Evolutionary conservation across 768 basidiomycete species (phyloP).

Genomic region (Suillus brevipes): DNA sequence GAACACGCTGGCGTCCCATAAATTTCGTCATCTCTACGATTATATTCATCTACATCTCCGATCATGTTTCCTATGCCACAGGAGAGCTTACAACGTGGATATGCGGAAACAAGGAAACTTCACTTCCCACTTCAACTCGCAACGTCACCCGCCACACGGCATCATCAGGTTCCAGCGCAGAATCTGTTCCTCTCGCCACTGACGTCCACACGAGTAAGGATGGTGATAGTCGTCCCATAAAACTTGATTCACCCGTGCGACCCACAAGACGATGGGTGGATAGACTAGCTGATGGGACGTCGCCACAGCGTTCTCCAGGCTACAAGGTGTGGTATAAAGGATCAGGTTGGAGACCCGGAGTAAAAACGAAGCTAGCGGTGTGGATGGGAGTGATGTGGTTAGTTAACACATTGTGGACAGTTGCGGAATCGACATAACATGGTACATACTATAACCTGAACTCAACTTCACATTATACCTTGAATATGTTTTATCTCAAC

Average conservation of each 20-base stretch:
- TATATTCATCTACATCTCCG: constrained; percentile 79
- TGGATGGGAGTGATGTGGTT: constrained; percentile 58
- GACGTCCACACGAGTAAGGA: constrained; percentile 16
- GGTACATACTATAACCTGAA: not conserved
- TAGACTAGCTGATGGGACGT: constrained; percentile 41
- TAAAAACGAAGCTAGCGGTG: constrained; percentile 42
- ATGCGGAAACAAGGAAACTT: constrained; percentile 39
- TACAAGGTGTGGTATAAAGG: constrained; percentile 34
- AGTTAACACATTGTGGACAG: constrained; percentile 60
- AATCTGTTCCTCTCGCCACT: constrained; percentile 13
- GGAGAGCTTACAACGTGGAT: constrained; percentile 65
- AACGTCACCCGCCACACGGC: constrained; percentile 6
- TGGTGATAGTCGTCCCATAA: constrained; percentile 32
- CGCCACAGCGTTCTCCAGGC: constrained; percentile 21
- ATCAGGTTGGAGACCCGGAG: constrained; percentile 38
- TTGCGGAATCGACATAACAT: constrained; percentile 20
- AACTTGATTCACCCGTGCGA: constrained; percentile 41
- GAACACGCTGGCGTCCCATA: constrained; percentile 67
- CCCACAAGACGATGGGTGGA: constrained; percentile 51
- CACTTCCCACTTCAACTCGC: constrained; percentile 22
- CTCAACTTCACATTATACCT: not conserved
- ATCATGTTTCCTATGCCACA: constrained; percentile 76
- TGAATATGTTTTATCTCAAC: no score
- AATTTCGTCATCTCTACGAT: constrained; percentile 77
- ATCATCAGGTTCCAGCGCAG: constrained; percentile 5